Evolutionary conservation across 2,329 filamentous ascomycete species (phyloP), one percentile per base, ranked within the genome.

Genomic region (Talaromyces sp.): DNA sequence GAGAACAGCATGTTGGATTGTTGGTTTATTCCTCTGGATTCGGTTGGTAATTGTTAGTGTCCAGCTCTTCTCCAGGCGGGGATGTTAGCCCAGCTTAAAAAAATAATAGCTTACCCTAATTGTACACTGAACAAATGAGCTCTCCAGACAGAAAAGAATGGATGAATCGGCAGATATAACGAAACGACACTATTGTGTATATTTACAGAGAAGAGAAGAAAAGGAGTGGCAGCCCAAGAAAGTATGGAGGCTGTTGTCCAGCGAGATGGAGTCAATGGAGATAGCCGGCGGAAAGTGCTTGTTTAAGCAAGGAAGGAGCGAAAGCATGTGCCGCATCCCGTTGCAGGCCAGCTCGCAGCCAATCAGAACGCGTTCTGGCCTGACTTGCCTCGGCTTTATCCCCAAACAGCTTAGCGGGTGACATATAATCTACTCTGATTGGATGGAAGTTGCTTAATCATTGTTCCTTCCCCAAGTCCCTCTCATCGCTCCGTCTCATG

Each of bases 1-100:
- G 76, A 77, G 64, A 74, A 79, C 31, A 79, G 74, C 79, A 81
- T 80, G 43, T 8, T 57, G 59, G 13, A 3, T 16, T 80, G 43
- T 5, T 57, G 59, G 9, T 6, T 11, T 16, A 47, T 27, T 13
- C 49, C 24, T 8, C 45, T 49, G 45, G 14, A 47, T 22, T 22
- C 14, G 7, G 5, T 11, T n/a, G 1, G 24, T 27, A 8, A 2
- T n/a, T n/a, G 49, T 52, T 11, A 33, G 49, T 27, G 8, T 33
- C 14, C 27, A 16, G 24, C 13, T 50, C 24, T 50, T 14, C 22
- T n/a, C 1, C 43, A 27, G 45, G 47, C 24, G 47, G 49, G 27
- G 27, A n/a, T n/a, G 14, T 6, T 52, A 33, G 49, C 27, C 11
- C 49, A 52, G 27, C 27, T 31, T 6, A 33, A 11, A 11, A 31